phyloP scores from a whole-genome alignment of 768 basidiomycete species.

The Filobasidium floriforme region DNA sequence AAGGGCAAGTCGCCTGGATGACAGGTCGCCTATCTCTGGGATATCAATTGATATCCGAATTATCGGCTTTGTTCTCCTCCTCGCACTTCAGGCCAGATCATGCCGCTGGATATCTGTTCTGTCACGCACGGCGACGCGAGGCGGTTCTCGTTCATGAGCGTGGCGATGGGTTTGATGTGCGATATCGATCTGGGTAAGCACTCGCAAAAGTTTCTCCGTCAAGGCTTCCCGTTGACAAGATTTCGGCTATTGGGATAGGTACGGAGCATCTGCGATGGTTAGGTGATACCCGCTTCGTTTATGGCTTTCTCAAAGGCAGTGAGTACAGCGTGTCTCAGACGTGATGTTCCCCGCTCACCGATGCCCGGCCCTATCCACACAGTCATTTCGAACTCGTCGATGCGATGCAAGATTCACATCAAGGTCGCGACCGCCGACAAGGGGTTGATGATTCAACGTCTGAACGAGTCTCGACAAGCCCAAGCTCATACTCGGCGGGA shows the following conservation, averaged over 20 bases:
- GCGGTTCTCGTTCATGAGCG: slow-evolving; percentile 37
- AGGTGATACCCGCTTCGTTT: slow-evolving; percentile 43
- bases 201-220: background rate
- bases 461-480: slow-evolving; percentile 14
- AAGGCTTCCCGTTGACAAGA: background rate
- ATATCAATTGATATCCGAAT: background rate
- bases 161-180: slow-evolving; percentile 39
- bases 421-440: slow-evolving; percentile 37
- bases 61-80: background rate
- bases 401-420: slow-evolving; percentile 32
- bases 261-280: slow-evolving; percentile 45
- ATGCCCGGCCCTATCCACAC: background rate
- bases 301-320: slow-evolving; percentile 33
- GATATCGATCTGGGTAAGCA: slow-evolving; percentile 26
- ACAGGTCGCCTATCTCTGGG: too few relatives aligned
- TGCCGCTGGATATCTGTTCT: slow-evolving; percentile 42
- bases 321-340: background rate
- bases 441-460: slow-evolving; percentile 27
- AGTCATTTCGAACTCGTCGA: slow-evolving; percentile 27
- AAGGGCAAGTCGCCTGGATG: slow-evolving; percentile 35
- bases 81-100: slow-evolving; percentile 22
- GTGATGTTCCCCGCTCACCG: background rate
- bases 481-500: background rate
- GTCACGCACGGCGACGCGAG: slow-evolving; percentile 26
- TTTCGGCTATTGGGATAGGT: slow-evolving; percentile 21